Conservation (phyloP, 2,329 filamentous ascomycete genomes). For the Torrubiella hemipterigena region DNA sequence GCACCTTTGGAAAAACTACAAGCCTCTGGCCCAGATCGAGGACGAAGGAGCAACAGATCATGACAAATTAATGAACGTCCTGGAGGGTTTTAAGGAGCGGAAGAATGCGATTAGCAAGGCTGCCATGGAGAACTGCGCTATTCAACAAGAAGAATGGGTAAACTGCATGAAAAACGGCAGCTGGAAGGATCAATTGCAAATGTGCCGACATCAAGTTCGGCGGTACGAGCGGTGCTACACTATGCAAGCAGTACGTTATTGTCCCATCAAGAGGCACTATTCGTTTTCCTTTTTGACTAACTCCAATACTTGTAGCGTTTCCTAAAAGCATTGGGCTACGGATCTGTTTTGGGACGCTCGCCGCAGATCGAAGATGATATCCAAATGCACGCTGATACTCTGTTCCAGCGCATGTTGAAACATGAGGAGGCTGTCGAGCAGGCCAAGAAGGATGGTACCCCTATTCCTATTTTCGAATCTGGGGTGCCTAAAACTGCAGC, state of each 20-base stretch:
- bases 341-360: slow-evolving; percentile 53
- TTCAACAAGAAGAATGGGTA: slow-evolving; percentile 74
- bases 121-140: slow-evolving; percentile 84
- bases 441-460: slow-evolving; percentile 50
- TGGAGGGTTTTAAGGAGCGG: slow-evolving; percentile 75
- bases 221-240: slow-evolving; percentile 79
- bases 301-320: slow-evolving; percentile 48
- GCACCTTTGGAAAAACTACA: slow-evolving; percentile 88
- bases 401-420: slow-evolving; percentile 77
- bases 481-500: slow-evolving; percentile 29
- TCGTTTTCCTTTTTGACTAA: neutral
- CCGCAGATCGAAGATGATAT: slow-evolving; percentile 70
- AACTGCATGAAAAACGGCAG: slow-evolving; percentile 69
- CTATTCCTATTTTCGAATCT: slow-evolving; percentile 46
- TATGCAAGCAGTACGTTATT: slow-evolving; percentile 60
- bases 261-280: neutral
- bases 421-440: slow-evolving; percentile 67
- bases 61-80: slow-evolving; percentile 67
- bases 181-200: slow-evolving; percentile 55
- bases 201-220: slow-evolving; percentile 70
- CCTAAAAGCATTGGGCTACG: slow-evolving; percentile 79
- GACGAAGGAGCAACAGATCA: slow-evolving; percentile 59
- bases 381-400: slow-evolving; percentile 86
- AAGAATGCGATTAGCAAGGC: slow-evolving; percentile 66
- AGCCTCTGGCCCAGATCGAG: slow-evolving; percentile 58